Evolutionary conservation across 805 yeast species (phyloP).

Genomic region (Metschnikowia lochheadii): DNA sequence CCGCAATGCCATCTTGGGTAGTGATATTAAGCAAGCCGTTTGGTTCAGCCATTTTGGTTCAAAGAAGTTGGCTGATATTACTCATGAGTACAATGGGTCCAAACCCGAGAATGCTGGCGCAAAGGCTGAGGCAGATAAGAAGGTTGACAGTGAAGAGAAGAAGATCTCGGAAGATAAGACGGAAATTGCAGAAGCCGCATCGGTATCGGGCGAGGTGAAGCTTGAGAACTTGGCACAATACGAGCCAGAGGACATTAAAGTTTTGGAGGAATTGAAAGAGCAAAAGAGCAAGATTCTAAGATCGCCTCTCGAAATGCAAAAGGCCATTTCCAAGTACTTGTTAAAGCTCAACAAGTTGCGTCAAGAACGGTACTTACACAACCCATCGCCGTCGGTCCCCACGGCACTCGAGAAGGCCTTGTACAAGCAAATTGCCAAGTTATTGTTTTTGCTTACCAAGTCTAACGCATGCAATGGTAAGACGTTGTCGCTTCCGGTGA

Average conservation of each 20-base stretch:
- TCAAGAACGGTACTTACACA: conserved; percentile 34
- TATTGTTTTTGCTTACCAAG: conserved; percentile 30
- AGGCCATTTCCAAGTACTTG: conserved; percentile 29
- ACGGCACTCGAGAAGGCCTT: conserved; percentile 23
- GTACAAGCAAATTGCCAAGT: conserved; percentile 29
- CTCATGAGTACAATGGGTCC: conserved; percentile 7
- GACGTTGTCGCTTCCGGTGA: conserved; percentile 26
- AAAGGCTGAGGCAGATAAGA: conserved; percentile 7
- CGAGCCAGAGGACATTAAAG: conserved; percentile 31
- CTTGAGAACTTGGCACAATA: conserved; percentile 31
- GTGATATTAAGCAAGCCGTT: conserved; percentile 27
- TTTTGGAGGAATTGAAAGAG: conserved; percentile 23
- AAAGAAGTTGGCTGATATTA: conserved; percentile 27
- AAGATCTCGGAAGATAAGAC: not conserved
- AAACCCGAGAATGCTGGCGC: conserved; percentile 5
- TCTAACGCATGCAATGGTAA: conserved; percentile 25
- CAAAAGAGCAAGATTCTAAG: conserved; percentile 21
- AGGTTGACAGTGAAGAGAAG: not conserved
- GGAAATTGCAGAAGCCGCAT: conserved; percentile 10
- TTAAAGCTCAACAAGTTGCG: conserved; percentile 37
- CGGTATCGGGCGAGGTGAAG: conserved; percentile 18
- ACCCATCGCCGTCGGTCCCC: conserved; percentile 26
- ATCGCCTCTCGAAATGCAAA: conserved; percentile 32
- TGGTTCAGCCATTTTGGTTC: conserved; percentile 41
- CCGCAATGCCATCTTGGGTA: conserved; percentile 31